Base-by-base conservation (phyloP, 352 stramenopile genomes). In the Blastocystis sp. region DNA sequence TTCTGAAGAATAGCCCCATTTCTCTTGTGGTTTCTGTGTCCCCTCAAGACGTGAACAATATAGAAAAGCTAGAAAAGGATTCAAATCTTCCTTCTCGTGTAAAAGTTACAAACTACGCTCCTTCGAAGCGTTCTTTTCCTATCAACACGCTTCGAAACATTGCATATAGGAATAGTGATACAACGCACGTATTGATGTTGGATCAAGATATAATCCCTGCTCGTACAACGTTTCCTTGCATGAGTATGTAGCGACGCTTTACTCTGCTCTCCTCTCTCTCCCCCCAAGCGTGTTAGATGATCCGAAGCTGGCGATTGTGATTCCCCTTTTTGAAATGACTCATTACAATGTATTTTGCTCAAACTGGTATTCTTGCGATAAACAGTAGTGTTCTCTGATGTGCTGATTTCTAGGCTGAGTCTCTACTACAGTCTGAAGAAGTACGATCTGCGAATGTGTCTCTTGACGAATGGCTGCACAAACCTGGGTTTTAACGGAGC, bases 101-200 rank as follows among this genome's bases (percentile, higher is more conserved):
- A 53, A 66, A 37, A 20, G 20, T 84, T 20, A 8, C 20, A 8
- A 56, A n/a, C 7, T 64, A 69, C 53, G 47, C 53, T 8, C 15
- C 26, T 5, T 23, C 59, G n/a, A 41, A 11, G 29, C 8, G 5
- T 5, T 54, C n/a, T 18, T 66, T 84, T 84, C 47, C 43, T 45
- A 64, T 84, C 39, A 84, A 84, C 56, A 68, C 43, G 39, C 73
- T 84, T 13, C 73, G 73, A 7, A 84, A 84, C 26, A 54, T 84
- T n/a, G 73, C 53, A 5, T 84, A 66, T 66, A n/a, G 6, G 18
- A 66, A 54, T 15, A 66, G 20, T 64, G 55, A 56, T 15, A 54
- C 73, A 9, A 84, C 73, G n/a, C 73, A 84, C 50, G 73, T 84
- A 26, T 39, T 84, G 39, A 53, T 84, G 47, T 20, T 47, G 0